These are phyloP conservation scores for Fusarium paranaense DNA, from an alignment of 2,329 filamentous ascomycete genomes.

Conservation along the genomic window DNA sequence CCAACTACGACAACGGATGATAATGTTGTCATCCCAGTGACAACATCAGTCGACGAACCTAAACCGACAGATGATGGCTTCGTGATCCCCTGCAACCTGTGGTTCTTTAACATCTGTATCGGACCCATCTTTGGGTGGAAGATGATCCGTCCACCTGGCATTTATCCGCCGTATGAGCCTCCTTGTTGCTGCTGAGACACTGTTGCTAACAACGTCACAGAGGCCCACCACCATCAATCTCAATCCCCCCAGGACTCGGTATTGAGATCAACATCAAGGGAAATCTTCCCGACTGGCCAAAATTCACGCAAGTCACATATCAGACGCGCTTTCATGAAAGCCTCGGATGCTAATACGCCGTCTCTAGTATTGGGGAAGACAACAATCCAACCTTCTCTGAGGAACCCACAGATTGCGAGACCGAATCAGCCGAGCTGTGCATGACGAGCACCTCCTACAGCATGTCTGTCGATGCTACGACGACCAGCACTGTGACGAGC, in stretches of 20 bases:
- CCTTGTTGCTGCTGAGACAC: not conserved
- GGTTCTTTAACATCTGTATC: not conserved
- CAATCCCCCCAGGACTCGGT: not conserved
- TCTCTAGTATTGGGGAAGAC: not conserved
- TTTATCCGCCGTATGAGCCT: not conserved
- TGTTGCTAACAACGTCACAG: not conserved
- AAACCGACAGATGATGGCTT: not conserved
- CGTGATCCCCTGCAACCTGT: not conserved
- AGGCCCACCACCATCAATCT: not conserved
- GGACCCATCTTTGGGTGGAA: not conserved
- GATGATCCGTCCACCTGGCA: not conserved
- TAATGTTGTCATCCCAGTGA: not conserved
- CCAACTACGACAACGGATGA: not conserved
- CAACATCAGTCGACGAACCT: not conserved
- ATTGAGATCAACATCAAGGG: not conserved
- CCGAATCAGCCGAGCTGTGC: not conserved
- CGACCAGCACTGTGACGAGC: not conserved
- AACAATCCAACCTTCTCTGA: not conserved
- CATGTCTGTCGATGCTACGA: not conserved
- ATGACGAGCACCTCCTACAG: not conserved
- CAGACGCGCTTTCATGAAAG: accelerated
- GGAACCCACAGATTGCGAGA: not conserved
- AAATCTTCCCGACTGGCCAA: not conserved
- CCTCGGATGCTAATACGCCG: not conserved
- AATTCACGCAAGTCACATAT: not conserved